Percentiles rank a stretch among this genome's conserved stretches.
Conservation (phyloP, 208 protist species). For the Acanthamoeba castellanii region DNA sequence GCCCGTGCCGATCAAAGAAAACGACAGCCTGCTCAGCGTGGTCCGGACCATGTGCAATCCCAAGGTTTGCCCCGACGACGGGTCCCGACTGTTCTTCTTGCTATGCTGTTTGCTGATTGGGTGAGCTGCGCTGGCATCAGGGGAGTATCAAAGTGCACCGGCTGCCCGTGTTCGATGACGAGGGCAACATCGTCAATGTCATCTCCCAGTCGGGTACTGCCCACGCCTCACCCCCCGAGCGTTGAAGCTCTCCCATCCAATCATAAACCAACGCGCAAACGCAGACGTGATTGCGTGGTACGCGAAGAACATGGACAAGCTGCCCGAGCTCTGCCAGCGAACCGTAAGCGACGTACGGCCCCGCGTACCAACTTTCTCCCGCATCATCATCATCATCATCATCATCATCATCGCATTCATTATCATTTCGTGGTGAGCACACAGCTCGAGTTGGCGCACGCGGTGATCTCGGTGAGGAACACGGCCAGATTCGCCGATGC, state of each 20-base stretch:
- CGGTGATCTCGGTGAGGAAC: conserved; percentile 17
- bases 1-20: not conserved
- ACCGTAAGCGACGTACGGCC: not conserved
- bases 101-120: not conserved
- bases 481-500: not conserved
- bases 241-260: not conserved
- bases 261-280: not conserved
- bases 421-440: not conserved
- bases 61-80: not conserved
- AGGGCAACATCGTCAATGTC: conserved; percentile 23
- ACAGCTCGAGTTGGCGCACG: not conserved
- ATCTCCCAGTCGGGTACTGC: conserved; percentile 2
- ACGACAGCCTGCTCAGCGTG: not conserved
- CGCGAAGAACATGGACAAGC: not conserved
- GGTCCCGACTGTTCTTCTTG: not conserved
- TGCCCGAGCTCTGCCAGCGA: not conserved
- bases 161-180: conserved; percentile 5
- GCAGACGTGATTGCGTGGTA: conserved; percentile 22
- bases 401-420: not conserved
- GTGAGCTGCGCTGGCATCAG: not conserved
- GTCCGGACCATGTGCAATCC: conserved; percentile 12
- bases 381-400: not conserved
- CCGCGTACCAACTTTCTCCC: not conserved
- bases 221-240: no score
- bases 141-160: conserved; percentile 18